Evolutionary conservation across 2,329 filamentous ascomycete species (phyloP).

Genomic region (Penicillium sp.): DNA sequence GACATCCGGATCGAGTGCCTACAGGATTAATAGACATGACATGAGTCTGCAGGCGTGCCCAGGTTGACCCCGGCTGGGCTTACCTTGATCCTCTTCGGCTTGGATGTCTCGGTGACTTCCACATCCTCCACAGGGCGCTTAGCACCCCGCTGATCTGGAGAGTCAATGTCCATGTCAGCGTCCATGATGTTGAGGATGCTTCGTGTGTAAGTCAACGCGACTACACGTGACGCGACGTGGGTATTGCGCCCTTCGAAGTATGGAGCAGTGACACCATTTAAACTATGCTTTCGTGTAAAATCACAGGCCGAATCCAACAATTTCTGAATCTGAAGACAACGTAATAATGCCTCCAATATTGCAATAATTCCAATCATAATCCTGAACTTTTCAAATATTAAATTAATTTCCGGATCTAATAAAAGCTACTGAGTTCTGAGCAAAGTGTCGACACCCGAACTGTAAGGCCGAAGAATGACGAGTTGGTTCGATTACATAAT

Average conservation of each 20-base stretch:
- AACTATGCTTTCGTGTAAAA: no score
- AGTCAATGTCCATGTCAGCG: slow-evolving; percentile 44
- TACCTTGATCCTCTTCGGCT: slow-evolving; percentile 47
- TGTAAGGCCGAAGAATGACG: slow-evolving; percentile 17
- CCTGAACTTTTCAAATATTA: no score
- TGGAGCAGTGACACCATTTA: no score
- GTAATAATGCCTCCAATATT: no score
- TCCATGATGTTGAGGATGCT: slow-evolving; percentile 22
- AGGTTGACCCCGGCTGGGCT: background rate
- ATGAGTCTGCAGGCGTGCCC: background rate
- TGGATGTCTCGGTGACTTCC: slow-evolving; percentile 26
- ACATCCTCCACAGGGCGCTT: slow-evolving; percentile 49
- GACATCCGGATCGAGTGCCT: slow-evolving; percentile 85
- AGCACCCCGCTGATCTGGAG: slow-evolving; percentile 33
- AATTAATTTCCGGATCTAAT: no score
- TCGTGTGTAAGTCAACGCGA: slow-evolving; percentile 14
- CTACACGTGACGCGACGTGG: no score
- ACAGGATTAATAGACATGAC: background rate
- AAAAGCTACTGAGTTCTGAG: no score
- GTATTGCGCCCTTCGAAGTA: no score
- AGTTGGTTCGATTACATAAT: slow-evolving; percentile 23
- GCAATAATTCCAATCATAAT: no score
- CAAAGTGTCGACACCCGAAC: background rate
- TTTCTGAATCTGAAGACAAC: no score
- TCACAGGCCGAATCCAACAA: no score